These are phyloP conservation scores for Dissoconium aciculare DNA, from an alignment of 2,329 filamentous ascomycete species.

Conservation along the genomic window DNA sequence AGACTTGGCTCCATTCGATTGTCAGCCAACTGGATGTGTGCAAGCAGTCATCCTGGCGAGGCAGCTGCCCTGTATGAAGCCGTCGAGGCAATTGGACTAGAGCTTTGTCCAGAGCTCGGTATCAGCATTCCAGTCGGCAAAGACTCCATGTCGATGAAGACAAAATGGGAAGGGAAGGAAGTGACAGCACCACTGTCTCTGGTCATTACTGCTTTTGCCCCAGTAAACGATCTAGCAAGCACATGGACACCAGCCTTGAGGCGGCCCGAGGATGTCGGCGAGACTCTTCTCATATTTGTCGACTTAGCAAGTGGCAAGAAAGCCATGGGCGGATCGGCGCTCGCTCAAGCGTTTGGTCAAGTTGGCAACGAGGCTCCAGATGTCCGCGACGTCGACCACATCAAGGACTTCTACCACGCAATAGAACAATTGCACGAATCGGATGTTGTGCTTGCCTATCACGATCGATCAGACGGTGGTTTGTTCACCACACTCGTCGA, in stretches of 20 bases:
- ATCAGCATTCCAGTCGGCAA: constrained; percentile 94
- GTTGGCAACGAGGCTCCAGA: constrained; percentile 76
- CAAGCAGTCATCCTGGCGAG: constrained; percentile 84
- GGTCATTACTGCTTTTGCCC: constrained; percentile 78
- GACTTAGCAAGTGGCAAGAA: constrained; percentile 71
- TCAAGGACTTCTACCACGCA: constrained; percentile 87
- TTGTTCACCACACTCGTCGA: constrained; percentile 80
- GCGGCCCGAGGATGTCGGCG: constrained; percentile 71
- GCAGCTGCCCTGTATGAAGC: constrained; percentile 86
- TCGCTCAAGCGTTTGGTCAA: constrained; percentile 79
- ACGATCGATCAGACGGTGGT: constrained; percentile 87
- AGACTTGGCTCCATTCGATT: constrained; percentile 68
- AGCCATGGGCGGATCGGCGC: constrained; percentile 75
- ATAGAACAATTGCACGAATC: constrained; percentile 52
- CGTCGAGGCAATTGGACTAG: constrained; percentile 82
- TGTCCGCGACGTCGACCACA: constrained; percentile 62
- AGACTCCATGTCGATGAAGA: constrained; percentile 98
- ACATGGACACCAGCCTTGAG: constrained; percentile 91
- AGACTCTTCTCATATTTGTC: constrained; percentile 77
- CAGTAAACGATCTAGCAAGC: constrained; percentile 64
- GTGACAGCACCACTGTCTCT: constrained; percentile 86
- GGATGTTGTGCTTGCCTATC: constrained; percentile 74
- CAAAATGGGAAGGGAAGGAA: constrained; percentile 77
- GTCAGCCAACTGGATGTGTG: constrained; percentile 98
- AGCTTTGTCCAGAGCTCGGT: constrained; percentile 77